phyloP scores from a whole-genome alignment of 1,284 basidiomycete genomes.

The Ceratobasidium sp. region DNA sequence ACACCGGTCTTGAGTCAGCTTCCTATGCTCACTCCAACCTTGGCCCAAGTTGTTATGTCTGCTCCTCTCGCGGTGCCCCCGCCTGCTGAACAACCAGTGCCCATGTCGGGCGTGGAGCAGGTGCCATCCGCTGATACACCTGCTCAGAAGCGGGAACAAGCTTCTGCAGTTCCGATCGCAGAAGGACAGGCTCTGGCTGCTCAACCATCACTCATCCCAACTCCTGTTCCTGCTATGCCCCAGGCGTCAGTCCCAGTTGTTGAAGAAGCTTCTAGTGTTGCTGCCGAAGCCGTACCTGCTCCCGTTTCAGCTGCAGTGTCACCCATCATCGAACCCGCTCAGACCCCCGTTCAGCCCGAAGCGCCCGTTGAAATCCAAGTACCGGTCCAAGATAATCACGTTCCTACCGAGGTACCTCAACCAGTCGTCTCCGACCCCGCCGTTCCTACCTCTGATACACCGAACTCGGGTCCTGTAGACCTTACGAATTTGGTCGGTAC shows the following conservation, averaged over 20 bases:
- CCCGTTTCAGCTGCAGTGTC: background rate
- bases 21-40: background rate
- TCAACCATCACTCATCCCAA: background rate
- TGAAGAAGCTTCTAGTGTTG: background rate
- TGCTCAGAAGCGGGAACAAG: background rate
- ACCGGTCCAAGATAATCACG: background rate
- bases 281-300: background rate
- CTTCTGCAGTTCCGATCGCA: background rate
- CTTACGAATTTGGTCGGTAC: background rate
- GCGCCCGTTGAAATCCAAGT: background rate
- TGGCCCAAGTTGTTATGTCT: background rate
- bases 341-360: background rate
- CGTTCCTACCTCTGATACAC: background rate
- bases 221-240: background rate
- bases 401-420: background rate
- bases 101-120: background rate
- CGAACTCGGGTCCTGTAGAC: background rate
- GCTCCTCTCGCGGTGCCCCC: background rate
- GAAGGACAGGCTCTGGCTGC: background rate
- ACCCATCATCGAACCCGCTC: background rate
- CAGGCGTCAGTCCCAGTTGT: background rate
- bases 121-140: background rate
- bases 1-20: slow-evolving; percentile 17
- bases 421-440: background rate
- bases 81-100: background rate